Base-by-base conservation (phyloP, 2,329 filamentous ascomycete genomes). In the Alternaria alternata region DNA sequence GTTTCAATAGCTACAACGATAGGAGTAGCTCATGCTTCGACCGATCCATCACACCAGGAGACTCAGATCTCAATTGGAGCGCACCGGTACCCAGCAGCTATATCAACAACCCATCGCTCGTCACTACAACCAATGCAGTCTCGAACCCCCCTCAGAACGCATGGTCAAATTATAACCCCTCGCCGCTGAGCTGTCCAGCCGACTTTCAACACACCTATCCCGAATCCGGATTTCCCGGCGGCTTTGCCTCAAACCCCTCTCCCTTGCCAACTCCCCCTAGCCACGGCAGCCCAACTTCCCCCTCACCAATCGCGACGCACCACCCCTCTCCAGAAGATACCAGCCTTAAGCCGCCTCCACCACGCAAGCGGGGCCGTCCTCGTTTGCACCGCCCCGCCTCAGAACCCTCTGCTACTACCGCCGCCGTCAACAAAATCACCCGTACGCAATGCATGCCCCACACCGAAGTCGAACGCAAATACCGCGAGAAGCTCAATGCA, bases 391-490 rank as follows among this genome's bases (percentile, higher is more conserved):
- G 57, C 20, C 57, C 53, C 22, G 47, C 47, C 26, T 60, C 57
- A 16, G 57, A 57, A 20, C 18, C 41, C 2, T 4, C 39, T 9
- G 22, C 53, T 2, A 22, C 57, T 28, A 57, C 53, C 12, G 26
- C 20, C 20, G 20, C 38, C 8, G 28, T 34, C 20, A 42, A 24
- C 53, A 60, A 57, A 47, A 18, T 36, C 34, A 22, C 41, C n/a
- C 53, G 53, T 9, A 57, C 57, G 5, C 59, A 61, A 36, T 61
- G 59, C 49, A 58, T 61, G 51, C 69, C 69, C 14, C 69, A 72
- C 48, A 72, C 68, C 41, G 65, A 72, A 61, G 69, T 56, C 51
- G 70, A 62, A 30, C 60, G 60, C 51, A 60, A 60, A 41, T 62
- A 62, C 30, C 51, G 60, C 14, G 60, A 62, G 53, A 69, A 70